These are phyloP conservation scores for Begonia fuchsioides DNA, from an alignment of 306 rosid species.

Conservation along the genomic window DNA sequence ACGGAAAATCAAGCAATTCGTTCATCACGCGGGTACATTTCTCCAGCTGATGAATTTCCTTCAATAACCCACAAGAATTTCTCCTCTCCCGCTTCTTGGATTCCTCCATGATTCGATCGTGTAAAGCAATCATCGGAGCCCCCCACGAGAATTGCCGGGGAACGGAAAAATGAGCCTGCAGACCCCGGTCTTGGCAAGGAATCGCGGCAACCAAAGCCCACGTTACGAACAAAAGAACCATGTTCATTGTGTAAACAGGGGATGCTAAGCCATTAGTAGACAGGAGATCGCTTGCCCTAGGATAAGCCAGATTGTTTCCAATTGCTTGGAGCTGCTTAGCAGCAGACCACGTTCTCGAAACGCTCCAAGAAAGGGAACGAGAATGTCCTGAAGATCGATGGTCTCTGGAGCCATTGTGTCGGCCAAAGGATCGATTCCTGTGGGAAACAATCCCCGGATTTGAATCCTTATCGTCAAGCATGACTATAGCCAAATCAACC, in stretches of 20 bases:
- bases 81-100: slow-evolving; percentile 64
- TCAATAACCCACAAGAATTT: slow-evolving; percentile 54
- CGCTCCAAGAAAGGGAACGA: slow-evolving; percentile 89
- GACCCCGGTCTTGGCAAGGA: slow-evolving; percentile 92
- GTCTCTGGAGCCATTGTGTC: slow-evolving; percentile 25
- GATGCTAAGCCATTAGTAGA: slow-evolving; percentile 45
- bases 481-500: slow-evolving; percentile 54
- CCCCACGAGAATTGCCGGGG: slow-evolving; percentile 59
- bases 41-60: slow-evolving; percentile 80
- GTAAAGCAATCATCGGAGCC: slow-evolving; percentile 35
- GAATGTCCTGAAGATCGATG: slow-evolving; percentile 42
- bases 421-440: slow-evolving; percentile 78
- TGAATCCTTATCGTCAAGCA: slow-evolving; percentile 83
- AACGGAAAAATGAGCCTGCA: slow-evolving; percentile 43
- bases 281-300: slow-evolving; percentile 44
- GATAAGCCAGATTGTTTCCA: slow-evolving; percentile 46
- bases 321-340: slow-evolving; percentile 75
- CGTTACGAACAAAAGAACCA: slow-evolving; percentile 50
- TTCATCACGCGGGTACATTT: slow-evolving; percentile 47
- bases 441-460: slow-evolving; percentile 19
- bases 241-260: slow-evolving; percentile 45
- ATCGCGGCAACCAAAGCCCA: slow-evolving; percentile 94
- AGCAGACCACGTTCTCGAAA: slow-evolving; percentile 86
- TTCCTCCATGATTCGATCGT: slow-evolving; percentile 69
- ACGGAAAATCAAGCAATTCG: slow-evolving; percentile 60